Evolutionary conservation across 805 yeast species (phyloP), one percentile per base, ranked within the genome.

Genomic region (Barnettozyma botsteinii): DNA sequence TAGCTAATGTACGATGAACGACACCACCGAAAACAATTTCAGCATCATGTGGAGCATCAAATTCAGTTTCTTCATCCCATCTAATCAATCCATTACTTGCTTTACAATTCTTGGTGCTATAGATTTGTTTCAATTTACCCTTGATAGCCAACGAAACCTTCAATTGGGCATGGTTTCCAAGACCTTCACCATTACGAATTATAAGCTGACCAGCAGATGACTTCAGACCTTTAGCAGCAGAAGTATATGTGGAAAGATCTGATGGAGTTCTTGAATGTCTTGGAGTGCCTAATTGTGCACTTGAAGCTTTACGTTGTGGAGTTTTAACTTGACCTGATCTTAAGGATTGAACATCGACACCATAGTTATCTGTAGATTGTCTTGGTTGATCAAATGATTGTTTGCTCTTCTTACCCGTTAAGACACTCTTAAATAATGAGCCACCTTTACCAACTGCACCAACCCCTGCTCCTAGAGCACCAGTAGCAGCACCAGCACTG

Each of bases 1-100:
- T 79, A 28, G 95, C 88, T 50, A 89, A 72, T 3, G 77, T 72
- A 57, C 85, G 93, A 53, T 76, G 83, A 25, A 79, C 77, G 31
- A 76, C 67, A 21, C 85, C 75, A 30, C 70, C 68, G 53, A 91
- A 75, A 3, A 75, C 64, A 31, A 89, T 53, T 40, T 66, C 70
- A 4, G 81, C 79, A 10, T 74, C 81, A 5, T 79, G 61, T 5
- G 81, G 67, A 5, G 91, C 80, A 53, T 74, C 78, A 66, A 89
- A 84, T 5, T 79, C 69, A 44, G 73, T 67, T 17, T 78, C 66
- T 55, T 86, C 96, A 43, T 77, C 70, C 77, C 82, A 80, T 41
- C 59, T 64, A 35, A 67, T 65, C 1, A 53, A 41, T 1, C 79
- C 81, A 7, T 65, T 61, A 33, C 61, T 57, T 12, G 73, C 61